These are phyloP conservation scores for Oryza brachyantha DNA, from an alignment of 176 grass and related monocot genomes.

Conservation along the genomic window DNA sequence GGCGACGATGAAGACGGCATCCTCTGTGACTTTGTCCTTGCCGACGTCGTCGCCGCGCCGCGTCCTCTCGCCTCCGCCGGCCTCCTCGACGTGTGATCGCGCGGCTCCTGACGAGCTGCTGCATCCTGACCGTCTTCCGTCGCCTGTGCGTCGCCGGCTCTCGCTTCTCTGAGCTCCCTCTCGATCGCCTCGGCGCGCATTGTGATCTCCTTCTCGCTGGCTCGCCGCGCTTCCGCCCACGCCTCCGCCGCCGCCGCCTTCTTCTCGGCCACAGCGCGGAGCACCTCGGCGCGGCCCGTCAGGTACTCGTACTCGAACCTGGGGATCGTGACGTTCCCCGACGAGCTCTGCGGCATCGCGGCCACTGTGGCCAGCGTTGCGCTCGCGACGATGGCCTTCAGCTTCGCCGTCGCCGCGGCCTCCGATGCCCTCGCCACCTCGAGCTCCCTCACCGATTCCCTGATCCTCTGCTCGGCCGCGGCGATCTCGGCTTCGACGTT, in stretches of 20 bases:
- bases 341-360: not conserved
- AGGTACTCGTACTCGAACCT: constrained; percentile 85
- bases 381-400: constrained; percentile 38
- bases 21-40: not conserved
- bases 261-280: constrained; percentile 51
- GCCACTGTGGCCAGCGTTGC: constrained; percentile 3
- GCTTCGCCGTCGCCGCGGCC: constrained; percentile 43
- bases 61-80: not conserved
- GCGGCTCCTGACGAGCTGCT: not conserved
- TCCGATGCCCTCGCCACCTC: constrained; percentile 49
- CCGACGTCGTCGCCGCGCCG: not conserved
- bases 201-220: constrained; percentile 64
- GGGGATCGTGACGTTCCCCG: constrained; percentile 44
- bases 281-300: constrained; percentile 18
- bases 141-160: not conserved
- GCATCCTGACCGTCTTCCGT: not conserved
- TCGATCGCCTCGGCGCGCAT: constrained; percentile 50
- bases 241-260: constrained; percentile 57
- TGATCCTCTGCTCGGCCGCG: constrained; percentile 27
- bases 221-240: constrained; percentile 55
- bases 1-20: constrained; percentile 23
- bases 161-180: constrained; percentile 35
- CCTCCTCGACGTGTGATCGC: constrained; percentile 7
- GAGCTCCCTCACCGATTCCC: constrained; percentile 46
- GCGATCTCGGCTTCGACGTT: constrained; percentile 22